Evolutionary conservation across 2,329 filamentous ascomycete species (phyloP).

Genomic region (Pestalotiopsis sp.): DNA sequence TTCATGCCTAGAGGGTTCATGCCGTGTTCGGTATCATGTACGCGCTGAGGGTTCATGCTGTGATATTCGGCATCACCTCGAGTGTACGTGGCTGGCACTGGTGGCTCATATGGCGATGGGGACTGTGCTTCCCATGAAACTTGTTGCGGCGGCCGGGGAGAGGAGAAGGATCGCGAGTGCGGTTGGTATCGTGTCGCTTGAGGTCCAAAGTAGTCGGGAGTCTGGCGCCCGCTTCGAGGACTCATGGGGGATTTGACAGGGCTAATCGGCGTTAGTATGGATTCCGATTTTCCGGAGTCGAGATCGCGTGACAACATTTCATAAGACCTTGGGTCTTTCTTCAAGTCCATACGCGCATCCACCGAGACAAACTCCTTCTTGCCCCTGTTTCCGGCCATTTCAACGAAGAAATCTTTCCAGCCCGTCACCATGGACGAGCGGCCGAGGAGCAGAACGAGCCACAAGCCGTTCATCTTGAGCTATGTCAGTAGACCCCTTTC

Average conservation of each 20-base stretch:
- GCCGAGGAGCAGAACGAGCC: slow-evolving; percentile 79
- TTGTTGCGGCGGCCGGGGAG: slow-evolving; percentile 50
- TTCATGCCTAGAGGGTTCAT: slow-evolving; percentile 61
- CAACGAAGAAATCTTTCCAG: slow-evolving; percentile 70
- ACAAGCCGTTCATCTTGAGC: slow-evolving; percentile 75
- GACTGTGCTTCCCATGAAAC: slow-evolving; percentile 46
- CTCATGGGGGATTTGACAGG: slow-evolving; percentile 36
- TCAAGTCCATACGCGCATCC: slow-evolving; percentile 68
- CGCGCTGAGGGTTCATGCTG: slow-evolving; percentile 56
- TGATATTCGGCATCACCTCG: slow-evolving; percentile 28
- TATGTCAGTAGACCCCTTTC: slow-evolving; percentile 24
- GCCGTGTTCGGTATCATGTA: slow-evolving; percentile 46
- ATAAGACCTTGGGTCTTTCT: slow-evolving; percentile 70
- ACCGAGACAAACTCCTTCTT: slow-evolving; percentile 87
- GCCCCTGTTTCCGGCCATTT: slow-evolving; percentile 45
- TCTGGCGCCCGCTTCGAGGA: slow-evolving; percentile 41
- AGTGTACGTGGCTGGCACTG: slow-evolving; percentile 27
- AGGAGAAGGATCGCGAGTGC: slow-evolving; percentile 58
- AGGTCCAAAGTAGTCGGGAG: slow-evolving; percentile 58
- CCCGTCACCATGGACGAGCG: slow-evolving; percentile 83
- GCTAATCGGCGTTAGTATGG: slow-evolving; percentile 54
- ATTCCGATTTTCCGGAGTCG: slow-evolving; percentile 49
- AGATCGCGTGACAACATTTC: slow-evolving; percentile 74
- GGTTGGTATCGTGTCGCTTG: slow-evolving; percentile 55
- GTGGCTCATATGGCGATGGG: slow-evolving; percentile 25